Percentiles rank a stretch among this genome's conserved stretches.
These are phyloP conservation scores for Cerrena zonata DNA, from an alignment of 1,284 basidiomycete genomes.

Conservation along the genomic window DNA sequence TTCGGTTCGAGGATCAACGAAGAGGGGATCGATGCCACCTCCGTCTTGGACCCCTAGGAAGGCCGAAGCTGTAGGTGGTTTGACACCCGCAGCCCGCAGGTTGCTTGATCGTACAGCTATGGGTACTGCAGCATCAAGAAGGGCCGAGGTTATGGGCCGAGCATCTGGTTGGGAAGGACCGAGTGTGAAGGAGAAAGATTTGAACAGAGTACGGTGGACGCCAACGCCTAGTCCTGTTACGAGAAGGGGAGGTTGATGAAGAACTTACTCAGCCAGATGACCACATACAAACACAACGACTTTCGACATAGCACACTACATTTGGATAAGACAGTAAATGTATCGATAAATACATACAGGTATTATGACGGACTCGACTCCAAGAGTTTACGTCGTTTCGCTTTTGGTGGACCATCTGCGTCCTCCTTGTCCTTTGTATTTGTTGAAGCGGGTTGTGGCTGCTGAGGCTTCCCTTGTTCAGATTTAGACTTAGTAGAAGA, in stretches of 20 bases:
- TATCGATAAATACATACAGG: slow-evolving; percentile 9
- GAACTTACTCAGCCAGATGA: background rate
- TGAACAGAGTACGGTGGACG: slow-evolving; percentile 70
- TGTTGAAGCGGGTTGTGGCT: background rate
- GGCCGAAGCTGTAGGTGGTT: slow-evolving; percentile 57
- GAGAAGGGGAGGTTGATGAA: slow-evolving; percentile 24
- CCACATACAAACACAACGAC: background rate
- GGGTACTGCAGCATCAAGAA: slow-evolving; percentile 52
- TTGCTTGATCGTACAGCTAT: slow-evolving; percentile 68
- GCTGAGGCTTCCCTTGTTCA: background rate
- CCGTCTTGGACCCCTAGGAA: slow-evolving; percentile 64
- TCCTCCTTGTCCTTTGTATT: slow-evolving; percentile 10
- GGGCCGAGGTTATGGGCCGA: slow-evolving; percentile 66
- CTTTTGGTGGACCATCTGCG: slow-evolving; percentile 31
- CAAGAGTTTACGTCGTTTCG: slow-evolving; percentile 53
- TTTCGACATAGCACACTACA: background rate
- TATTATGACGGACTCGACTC: slow-evolving; percentile 27
- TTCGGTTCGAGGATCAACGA: slow-evolving; percentile 10
- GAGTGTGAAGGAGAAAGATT: slow-evolving; percentile 48
- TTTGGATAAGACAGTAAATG: background rate
- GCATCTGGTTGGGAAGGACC: slow-evolving; percentile 53
- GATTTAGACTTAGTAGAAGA: slow-evolving; percentile 9
- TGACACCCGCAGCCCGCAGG: slow-evolving; percentile 77
- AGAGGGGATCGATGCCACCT: slow-evolving; percentile 58
- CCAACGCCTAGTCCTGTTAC: slow-evolving; percentile 57